Base-by-base conservation (phyloP, 2,329 filamentous ascomycete species). In the Fusarium verticillioides region DNA sequence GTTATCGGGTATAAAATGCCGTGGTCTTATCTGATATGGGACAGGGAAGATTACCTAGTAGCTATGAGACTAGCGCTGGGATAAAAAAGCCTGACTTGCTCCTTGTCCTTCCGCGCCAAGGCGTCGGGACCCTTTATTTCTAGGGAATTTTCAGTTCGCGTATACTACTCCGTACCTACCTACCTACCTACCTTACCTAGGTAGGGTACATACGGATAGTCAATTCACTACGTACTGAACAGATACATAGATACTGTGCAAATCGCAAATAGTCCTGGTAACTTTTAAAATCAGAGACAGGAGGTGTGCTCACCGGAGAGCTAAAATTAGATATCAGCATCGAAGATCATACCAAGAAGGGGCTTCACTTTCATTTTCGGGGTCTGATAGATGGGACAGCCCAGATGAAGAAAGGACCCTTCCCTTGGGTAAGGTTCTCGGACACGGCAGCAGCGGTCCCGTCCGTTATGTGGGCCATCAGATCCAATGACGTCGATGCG, bases 81-180 rank as follows among this genome's bases (percentile, higher is more conserved):
- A 61, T 54, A 30, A 26, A 18, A 56, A 47, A 60, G 63, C 56
- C 68, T 72, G 69, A 60, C 70, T 57, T 66, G 67, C 57, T 73
- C 70, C 47, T 65, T 73, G 70, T 53, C 50, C 47, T 60, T 54
- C 39, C 43, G 44, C 53, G 66, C 66, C 66, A 69, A 69, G 66
- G 52, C 19, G 42, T 54, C 59, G 47, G 44, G 39, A 40, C 44
- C 44, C 65, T 69, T 65, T 40, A 53, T 62, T 63, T 44, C 23
- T 61, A 42, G 49, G 43, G 56, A 50, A 23, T 32, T 39, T 50
- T 74, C 47, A 60, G 52, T 67, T 60, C 58, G 66, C 58, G 58
- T 56, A 63, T 66, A 18, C 15, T 36, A 30, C 30, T 9, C 13
- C 32, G 15, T 34, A 34, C n/a, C 23, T 23, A 23, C 3, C 23